These are phyloP conservation scores for Trichoderma polysporum DNA, from an alignment of 2,329 filamentous ascomycete species.

Conservation along the genomic window DNA sequence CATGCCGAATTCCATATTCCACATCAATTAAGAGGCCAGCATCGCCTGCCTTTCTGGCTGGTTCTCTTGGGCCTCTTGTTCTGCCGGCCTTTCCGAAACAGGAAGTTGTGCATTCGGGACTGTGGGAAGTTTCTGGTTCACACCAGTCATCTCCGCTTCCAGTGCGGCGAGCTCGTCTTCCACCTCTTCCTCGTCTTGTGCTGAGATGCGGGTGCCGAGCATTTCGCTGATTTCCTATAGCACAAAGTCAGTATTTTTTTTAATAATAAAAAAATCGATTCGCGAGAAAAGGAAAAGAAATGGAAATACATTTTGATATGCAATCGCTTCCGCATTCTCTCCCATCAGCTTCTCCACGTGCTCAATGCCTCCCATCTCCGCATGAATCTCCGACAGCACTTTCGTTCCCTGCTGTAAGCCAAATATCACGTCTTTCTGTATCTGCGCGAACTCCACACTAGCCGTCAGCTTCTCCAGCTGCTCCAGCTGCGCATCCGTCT, in stretches of 20 bases:
- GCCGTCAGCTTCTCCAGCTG: conserved; percentile 86
- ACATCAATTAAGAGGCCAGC: conserved; percentile 35
- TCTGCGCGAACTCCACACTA: conserved; percentile 91
- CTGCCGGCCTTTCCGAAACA: conserved; percentile 24
- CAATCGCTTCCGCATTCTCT: conserved; percentile 84
- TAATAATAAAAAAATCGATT: background rate
- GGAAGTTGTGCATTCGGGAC: conserved; percentile 38
- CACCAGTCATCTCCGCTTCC: conserved; percentile 47
- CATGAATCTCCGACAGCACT: conserved; percentile 87
- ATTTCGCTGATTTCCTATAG: conserved; percentile 85
- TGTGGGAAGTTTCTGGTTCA: conserved; percentile 30
- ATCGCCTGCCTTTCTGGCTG: conserved; percentile 41
- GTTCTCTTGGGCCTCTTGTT: conserved; percentile 26
- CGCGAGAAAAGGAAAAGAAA: background rate
- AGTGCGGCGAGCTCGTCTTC: conserved; percentile 90
- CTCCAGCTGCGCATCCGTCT: conserved; percentile 91
- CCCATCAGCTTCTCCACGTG: conserved; percentile 94
- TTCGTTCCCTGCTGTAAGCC: conserved; percentile 88
- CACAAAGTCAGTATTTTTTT: conserved; percentile 21
- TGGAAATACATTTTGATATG: conserved; percentile 80
- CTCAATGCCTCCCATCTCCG: conserved; percentile 93
- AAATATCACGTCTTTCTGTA: conserved; percentile 94
- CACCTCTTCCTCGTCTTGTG: conserved; percentile 95
- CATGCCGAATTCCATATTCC: background rate
- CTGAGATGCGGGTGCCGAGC: conserved; percentile 83